Base-by-base conservation (phyloP, 2,329 filamentous ascomycete species). In the Aspergillus tubingensis region DNA sequence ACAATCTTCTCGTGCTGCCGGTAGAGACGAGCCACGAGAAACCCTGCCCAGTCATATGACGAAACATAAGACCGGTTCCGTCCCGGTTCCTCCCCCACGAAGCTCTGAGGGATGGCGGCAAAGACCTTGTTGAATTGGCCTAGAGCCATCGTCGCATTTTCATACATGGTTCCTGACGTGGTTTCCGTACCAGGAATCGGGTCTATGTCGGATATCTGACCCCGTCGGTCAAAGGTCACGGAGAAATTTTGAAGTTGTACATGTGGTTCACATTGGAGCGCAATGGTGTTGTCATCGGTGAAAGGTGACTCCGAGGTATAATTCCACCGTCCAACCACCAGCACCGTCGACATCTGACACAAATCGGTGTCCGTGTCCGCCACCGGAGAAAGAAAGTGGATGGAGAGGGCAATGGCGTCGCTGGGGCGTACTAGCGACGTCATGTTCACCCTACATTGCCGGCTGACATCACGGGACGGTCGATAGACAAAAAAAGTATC, bases 61-160 rank as follows among this genome's bases (percentile, higher is more conserved):
- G 72, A 68, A 8, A 72, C 64, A 41, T 71, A 71, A 1, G 64
- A 65, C 8, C 68, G 66, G n/a, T 70, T 60, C n/a, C 48, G 47
- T 17, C 63, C 47, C 3, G 66, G 63, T 2, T 67, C 66, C 38
- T 72, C 70, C 17, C 70, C 71, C 2, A 69, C 65, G 36, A 69
- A 74, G 44, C 65, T 73, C 53, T 72, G 72, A 1, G 73, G 72
- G 11, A 75, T 74, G 2, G 72, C 67, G 5, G 72, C 72, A 62
- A 75, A 75, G 2, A 73, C 70, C 58, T 73, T 74, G 64, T 75
- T 74, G 61, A 74, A 75, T 47, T 75, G 72, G 1, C 72, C 73
- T 27, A 75, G 59, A 38, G 71, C 74, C 54, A 72, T 57, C 4
- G 72, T 75, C 5, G 72, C 73, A 54, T 75, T 75, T 11, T 72